A percentile compares a stretch with the other conserved stretches of the same genome.
Conservation (phyloP, 2,329 filamentous ascomycete species). For the Cladobotryum mycophilum region DNA sequence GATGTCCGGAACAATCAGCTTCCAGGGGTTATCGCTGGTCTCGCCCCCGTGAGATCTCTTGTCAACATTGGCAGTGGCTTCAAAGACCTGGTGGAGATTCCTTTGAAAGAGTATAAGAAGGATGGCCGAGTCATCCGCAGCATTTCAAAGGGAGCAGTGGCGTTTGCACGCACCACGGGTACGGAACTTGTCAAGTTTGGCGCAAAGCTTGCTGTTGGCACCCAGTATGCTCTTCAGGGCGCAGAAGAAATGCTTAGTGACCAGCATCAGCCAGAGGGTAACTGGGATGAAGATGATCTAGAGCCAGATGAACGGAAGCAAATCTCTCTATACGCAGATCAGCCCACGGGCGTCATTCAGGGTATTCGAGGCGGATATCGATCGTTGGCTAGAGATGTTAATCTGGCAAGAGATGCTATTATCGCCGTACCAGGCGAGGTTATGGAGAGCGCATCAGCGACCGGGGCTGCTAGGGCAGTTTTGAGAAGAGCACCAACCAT, state of each 20-base stretch:
- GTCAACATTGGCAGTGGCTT: constrained; percentile 89
- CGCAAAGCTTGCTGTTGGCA: constrained; percentile 89
- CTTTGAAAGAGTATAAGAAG: constrained; percentile 86
- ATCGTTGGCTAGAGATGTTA: constrained; percentile 79
- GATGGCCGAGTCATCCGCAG: constrained; percentile 89
- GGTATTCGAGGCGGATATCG: constrained; percentile 78
- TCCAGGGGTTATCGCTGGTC: constrained; percentile 77
- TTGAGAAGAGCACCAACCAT: constrained; percentile 83
- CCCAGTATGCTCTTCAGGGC: constrained; percentile 84
- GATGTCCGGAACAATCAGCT: constrained; percentile 88
- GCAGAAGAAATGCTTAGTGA: constrained; percentile 71
- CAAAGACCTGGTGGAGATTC: constrained; percentile 78
- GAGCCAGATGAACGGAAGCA: constrained; percentile 68
- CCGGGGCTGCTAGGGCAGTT: constrained; percentile 73
- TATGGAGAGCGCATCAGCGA: constrained; percentile 76
- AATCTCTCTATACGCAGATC: constrained; percentile 88
- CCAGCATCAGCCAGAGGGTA: constrained; percentile 31
- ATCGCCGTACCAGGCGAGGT: constrained; percentile 91
- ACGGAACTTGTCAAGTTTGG: constrained; percentile 91
- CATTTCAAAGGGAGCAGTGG: constrained; percentile 81
- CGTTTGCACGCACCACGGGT: constrained; percentile 89
- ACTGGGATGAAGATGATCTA: constrained; percentile 54
- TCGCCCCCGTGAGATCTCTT: constrained; percentile 82
- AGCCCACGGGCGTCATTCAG: constrained; percentile 82
- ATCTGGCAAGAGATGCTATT: constrained; percentile 81